Conservation (phyloP, 139 green algal genomes). For the Chlorella ohadii region DNA sequence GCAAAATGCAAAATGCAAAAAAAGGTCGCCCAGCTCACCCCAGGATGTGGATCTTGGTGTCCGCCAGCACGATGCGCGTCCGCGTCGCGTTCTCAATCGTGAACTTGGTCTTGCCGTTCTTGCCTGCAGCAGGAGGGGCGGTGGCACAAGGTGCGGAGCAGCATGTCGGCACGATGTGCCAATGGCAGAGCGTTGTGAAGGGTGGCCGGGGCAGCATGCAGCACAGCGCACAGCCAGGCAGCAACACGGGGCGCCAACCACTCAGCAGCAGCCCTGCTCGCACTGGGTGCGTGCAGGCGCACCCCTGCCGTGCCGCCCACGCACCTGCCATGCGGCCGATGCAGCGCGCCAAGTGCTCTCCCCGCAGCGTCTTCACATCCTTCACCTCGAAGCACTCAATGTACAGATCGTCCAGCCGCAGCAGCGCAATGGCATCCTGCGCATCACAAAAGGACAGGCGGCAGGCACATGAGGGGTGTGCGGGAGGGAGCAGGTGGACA, state of each 20-base stretch:
- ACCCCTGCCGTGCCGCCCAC: too few species aligned
- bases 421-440: conserved; percentile 94
- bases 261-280: too few species aligned
- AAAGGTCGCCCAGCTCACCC: conserved; percentile 77
- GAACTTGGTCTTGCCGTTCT: conserved; percentile 99
- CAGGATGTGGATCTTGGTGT: conserved; percentile 97
- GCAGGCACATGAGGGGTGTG: background rate
- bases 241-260: too few species aligned
- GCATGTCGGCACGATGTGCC: too few species aligned
- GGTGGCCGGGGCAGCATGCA: background rate
- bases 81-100: conserved; percentile 98
- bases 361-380: conserved; percentile 96
- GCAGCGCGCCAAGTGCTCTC: conserved; percentile 95
- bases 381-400: conserved; percentile 98
- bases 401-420: conserved; percentile 98
- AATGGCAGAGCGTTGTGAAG: too few species aligned
- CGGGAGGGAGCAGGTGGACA: too few species aligned
- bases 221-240: too few species aligned
- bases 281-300: too few species aligned
- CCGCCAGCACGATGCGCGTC: conserved; percentile 97
- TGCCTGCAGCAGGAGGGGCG: conserved; percentile 63
- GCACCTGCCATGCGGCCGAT: conserved; percentile 89
- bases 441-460: conserved; percentile 58
- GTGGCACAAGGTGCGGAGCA: background rate
- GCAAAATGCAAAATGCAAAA: too few species aligned